Conservation (phyloP, 2,329 filamentous ascomycete species). For the Dryadomyces sulphureus region DNA sequence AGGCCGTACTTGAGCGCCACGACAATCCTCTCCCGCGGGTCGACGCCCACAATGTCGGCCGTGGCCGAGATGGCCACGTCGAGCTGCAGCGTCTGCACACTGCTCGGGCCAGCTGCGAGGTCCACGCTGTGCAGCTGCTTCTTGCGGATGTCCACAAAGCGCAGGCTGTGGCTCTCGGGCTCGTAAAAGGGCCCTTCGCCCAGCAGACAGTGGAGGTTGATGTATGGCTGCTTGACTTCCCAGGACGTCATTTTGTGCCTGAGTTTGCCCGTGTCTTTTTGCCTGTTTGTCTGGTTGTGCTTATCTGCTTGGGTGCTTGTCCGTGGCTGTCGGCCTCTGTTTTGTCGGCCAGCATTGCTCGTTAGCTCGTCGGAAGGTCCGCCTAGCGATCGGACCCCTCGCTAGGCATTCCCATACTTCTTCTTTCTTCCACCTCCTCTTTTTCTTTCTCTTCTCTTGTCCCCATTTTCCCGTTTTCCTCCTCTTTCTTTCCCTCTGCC, state of each 20-base stretch:
- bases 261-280: background rate
- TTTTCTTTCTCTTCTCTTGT: background rate
- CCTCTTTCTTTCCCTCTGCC: background rate
- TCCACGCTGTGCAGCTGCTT: conserved; percentile 59
- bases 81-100: conserved; percentile 45
- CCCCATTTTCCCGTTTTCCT: background rate
- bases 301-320: background rate
- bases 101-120: conserved; percentile 45
- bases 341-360: background rate
- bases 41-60: conserved; percentile 57
- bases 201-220: conserved; percentile 49
- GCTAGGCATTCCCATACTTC: too few species aligned
- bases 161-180: conserved; percentile 45
- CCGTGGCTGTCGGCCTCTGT: background rate
- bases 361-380: background rate
- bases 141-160: conserved; percentile 74
- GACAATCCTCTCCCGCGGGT: conserved; percentile 50
- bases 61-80: conserved; percentile 50
- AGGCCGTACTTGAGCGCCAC: conserved; percentile 71
- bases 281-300: background rate
- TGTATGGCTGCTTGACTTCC: conserved; percentile 37
- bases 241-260: conserved; percentile 20
- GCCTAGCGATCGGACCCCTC: background rate
- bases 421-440: background rate
- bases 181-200: conserved; percentile 68